A percentile compares a stretch with the other conserved stretches of the same genome.
These are phyloP conservation scores for Jackrogersella multiformis DNA, from an alignment of 495 filamentous ascomycete genomes.

Conservation along the genomic window DNA sequence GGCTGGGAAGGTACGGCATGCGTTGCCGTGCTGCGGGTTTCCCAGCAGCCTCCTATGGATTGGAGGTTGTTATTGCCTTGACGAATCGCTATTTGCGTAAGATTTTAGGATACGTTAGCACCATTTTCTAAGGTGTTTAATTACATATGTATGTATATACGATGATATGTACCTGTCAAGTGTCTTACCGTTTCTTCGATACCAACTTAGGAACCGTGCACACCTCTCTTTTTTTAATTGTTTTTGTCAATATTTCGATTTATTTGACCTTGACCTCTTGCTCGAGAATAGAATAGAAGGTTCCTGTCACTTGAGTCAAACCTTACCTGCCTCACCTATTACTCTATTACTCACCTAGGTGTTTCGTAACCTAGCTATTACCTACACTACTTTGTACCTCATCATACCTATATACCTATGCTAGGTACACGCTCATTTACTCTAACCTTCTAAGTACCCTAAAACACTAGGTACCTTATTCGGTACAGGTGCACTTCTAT, in stretches of 20 bases:
- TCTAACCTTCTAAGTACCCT: constrained; percentile 6
- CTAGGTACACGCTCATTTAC: neutral
- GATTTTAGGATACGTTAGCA: constrained; percentile 4
- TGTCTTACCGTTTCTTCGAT: constrained; percentile 7
- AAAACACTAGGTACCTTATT: neutral
- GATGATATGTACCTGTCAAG: constrained; percentile 9
- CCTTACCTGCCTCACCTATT: neutral
- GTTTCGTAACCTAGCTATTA: neutral
- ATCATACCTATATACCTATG: neutral
- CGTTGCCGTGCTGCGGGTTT: neutral
- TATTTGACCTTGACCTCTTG: neutral
- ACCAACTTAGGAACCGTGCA: constrained; percentile 2
- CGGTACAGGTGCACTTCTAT: too few species aligned
- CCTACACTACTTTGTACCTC: neutral
- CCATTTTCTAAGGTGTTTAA: neutral
- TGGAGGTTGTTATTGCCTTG: neutral
- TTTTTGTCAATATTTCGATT: neutral
- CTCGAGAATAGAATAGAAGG: constrained; percentile 38
- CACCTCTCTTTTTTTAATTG: neutral
- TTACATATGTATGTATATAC: neutral
- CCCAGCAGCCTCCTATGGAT: neutral
- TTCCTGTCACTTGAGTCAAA: constrained; percentile 11
- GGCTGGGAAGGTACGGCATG: neutral
- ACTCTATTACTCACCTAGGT: neutral
- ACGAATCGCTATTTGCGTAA: constrained; percentile 3